Base-by-base conservation (phyloP, 768 basidiomycete species). In the Sporobolomyces pararoseus region DNA sequence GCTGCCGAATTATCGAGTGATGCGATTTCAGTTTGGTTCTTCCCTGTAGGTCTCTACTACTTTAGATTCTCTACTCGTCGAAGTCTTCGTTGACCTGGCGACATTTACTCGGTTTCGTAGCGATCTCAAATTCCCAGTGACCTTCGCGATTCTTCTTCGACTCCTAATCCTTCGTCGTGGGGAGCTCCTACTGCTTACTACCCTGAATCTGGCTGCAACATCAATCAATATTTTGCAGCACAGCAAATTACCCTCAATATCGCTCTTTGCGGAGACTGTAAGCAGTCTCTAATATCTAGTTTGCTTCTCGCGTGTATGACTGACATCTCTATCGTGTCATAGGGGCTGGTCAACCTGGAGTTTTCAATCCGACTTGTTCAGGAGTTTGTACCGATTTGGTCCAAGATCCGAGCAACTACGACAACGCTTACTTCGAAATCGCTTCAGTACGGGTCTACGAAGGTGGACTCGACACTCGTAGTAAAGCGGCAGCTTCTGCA, bases 181-280 rank as follows among this genome's bases (percentile, higher is more conserved):
- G 89, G 89, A 17, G 82, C 80, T n/a, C 89, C 89, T 0, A 82
- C 85, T 3, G 88, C 84, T 1, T 87, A 88, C 74, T 90, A 86
- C 84, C 84, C 52, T 2, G 35, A 57, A 13, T 34, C 51, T 12
- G 34, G 44, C 19, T 72, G 71, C 63, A 74, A 78, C 71, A 83
- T 83, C 55, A 66, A 59, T 32, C 58, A 68, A 16, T 77, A 70
- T 66, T 82, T 82, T 57, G 65, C 70, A 7, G 72, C 78, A 71
- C 77, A 80, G 76, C 77, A 68, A 39, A 61, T 78, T 61, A 73
- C 75, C 23, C n/a, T 74, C 29, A 69, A 76, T 61, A 70, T 68
- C 39, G 61, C 65, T 13, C 55, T 72, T 37, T 72, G 70, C 49
- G 74, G 78, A 7, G 32, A 53, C 58, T 78, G 76, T 63, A 82